phyloP scores from a whole-genome alignment of 352 stramenopile species.

The Phytophthora hybrid region DNA sequence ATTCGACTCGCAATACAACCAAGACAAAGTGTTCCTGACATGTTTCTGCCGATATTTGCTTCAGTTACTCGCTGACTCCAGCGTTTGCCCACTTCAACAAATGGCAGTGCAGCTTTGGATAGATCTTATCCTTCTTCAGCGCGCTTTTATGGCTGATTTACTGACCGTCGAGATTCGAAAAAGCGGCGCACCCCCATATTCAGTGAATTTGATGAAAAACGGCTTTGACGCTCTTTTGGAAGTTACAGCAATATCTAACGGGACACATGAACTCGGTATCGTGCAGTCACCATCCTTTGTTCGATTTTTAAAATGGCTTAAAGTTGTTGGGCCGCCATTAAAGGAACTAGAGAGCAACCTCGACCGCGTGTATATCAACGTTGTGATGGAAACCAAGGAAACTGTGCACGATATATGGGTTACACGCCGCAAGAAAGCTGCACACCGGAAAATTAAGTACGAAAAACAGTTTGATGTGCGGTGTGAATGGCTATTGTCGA shows the following conservation, averaged over 20 bases:
- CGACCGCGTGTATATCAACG: conserved; percentile 68
- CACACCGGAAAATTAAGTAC: conserved; percentile 48
- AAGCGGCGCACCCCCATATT: conserved; percentile 57
- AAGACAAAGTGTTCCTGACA: conserved; percentile 70
- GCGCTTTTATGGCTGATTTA: conserved; percentile 55
- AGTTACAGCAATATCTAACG: conserved; percentile 15
- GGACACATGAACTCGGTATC: conserved; percentile 18
- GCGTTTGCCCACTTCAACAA: conserved; percentile 51
- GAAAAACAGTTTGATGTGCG: conserved; percentile 49
- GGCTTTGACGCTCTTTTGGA: conserved; percentile 74
- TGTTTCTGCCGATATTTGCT: conserved; percentile 73
- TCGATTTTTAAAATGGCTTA: conserved; percentile 72
- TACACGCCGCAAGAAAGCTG: conserved; percentile 50
- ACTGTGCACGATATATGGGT: conserved; percentile 61
- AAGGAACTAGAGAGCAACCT: conserved; percentile 73
- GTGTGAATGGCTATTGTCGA: conserved; percentile 54
- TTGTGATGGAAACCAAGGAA: conserved; percentile 63
- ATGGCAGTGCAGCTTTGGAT: conserved; percentile 67
- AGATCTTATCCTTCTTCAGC: conserved; percentile 74
- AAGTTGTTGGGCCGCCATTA: conserved; percentile 70
- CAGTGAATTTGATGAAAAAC: conserved; percentile 84
- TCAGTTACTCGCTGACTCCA: conserved; percentile 55
- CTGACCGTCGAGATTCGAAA: conserved; percentile 74
- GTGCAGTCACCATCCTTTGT: conserved; percentile 37
- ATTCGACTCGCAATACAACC: conserved; percentile 56